Evolutionary conservation across 2,329 filamentous ascomycete genomes (phyloP), one percentile per base, ranked within the genome.

Genomic region (Amylocarpus encephaloides): DNA sequence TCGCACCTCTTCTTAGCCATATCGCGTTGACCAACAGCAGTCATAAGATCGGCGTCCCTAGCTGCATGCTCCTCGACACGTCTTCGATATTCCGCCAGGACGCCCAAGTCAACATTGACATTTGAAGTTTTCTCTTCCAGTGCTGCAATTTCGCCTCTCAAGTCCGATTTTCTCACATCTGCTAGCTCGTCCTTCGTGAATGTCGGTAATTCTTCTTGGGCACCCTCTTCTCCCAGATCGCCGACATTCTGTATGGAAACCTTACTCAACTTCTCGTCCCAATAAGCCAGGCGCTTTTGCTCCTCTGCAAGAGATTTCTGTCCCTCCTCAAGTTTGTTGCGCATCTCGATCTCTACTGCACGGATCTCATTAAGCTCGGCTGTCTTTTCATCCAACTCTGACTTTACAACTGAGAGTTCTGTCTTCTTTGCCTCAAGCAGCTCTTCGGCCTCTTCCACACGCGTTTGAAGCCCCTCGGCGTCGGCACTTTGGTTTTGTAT

Each of bases 281-380:
- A 97, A 71, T 95, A 88, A 34, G 77, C 78, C 36, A 87, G 77
- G 52, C 87, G 83, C 69, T 88, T 91, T 67, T 94, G 83, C 68
- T 94, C 95, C 64, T 97, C 92, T 0, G 73, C 70, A 12, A 97
- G 77, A 9, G 85, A 80, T 71, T 98, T 98, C 59, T 95, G 87
- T 67, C 92, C 93, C 65, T 97, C 92, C 64, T 97, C 93, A 1
- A 98, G 83, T 71, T 95, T 95, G 70, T 97, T 97, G 56, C 88
- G 86, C 90, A 97, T 96, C 69, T 98, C 93, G 54, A 98, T 96
- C 68, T 98, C 93, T 2, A 85, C 75, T 0, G 89, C 91, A 9
- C 92, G 82, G 0, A 86, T 95, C 64, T 89, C 86, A 64, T 97
- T 96, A 50, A 97, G 77, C 66, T 94, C 89, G 0, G 83, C 73